A percentile compares a stretch with the other conserved stretches of the same genome.
Conservation (phyloP, 345 rosid genomes). For the Brassica juncea region DNA sequence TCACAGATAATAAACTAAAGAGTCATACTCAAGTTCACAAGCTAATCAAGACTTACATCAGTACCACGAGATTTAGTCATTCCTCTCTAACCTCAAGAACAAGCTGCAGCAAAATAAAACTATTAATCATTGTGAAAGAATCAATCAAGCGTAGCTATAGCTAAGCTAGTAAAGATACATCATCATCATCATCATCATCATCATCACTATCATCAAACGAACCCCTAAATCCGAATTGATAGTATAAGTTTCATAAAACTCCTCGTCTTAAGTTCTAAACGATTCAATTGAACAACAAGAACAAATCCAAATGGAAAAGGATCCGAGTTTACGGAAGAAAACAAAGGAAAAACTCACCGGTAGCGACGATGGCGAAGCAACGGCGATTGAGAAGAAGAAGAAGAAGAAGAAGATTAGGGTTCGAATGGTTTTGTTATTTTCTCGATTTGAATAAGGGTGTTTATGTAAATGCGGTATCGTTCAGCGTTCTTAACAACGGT, state of each 20-base stretch:
- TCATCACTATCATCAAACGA: background rate
- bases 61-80: conserved; percentile 24
- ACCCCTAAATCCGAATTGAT: too few relatives aligned
- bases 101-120: conserved; percentile 16
- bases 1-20: background rate
- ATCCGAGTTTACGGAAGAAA: background rate
- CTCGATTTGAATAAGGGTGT: background rate
- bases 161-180: background rate
- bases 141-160: background rate
- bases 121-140: conserved; percentile 3
- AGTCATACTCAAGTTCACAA: background rate
- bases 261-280: background rate
- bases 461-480: conserved; percentile 3
- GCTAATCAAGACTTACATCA: conserved; percentile 25
- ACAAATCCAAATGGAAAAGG: background rate
- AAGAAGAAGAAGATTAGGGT: background rate
- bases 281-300: background rate
- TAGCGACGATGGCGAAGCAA: conserved; percentile 24
- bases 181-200: background rate
- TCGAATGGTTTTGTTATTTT: conserved; percentile 26
- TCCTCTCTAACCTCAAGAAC: conserved; percentile 1
- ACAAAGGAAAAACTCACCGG: conserved; percentile 6
- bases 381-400: conserved; percentile 21
- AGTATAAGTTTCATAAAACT: background rate
- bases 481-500: background rate